Percentiles rank a stretch among this genome's conserved stretches.
These are phyloP conservation scores for Astrothelium subdiscretum DNA, from an alignment of 495 filamentous ascomycete species.

Conservation along the genomic window DNA sequence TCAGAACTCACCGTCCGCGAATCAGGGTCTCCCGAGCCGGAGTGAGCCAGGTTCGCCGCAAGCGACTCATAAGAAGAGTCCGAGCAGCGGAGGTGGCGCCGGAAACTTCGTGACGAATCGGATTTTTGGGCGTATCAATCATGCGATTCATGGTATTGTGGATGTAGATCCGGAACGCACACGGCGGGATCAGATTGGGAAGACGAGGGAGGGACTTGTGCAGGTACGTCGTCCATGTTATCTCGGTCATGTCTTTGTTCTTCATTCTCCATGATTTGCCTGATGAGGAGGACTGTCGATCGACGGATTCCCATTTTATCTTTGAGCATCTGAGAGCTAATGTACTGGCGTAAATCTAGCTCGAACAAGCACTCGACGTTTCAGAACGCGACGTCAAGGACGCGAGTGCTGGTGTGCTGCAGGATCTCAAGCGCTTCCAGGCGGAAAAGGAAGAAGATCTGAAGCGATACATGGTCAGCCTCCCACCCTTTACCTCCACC, in stretches of 20 bases:
- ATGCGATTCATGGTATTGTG: constrained; percentile 90
- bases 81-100: constrained; percentile 29
- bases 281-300: no score
- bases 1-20: constrained; percentile 46
- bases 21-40: constrained; percentile 28
- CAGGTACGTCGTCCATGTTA: constrained; percentile 35
- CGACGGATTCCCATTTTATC: no score
- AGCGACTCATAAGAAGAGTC: constrained; percentile 53
- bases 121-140: constrained; percentile 88
- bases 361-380: constrained; percentile 80
- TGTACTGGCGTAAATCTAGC: constrained; percentile 28
- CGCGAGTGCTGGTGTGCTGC: constrained; percentile 71
- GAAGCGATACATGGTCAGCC: constrained; percentile 83
- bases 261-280: neutral
- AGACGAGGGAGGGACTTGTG: constrained; percentile 65
- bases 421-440: constrained; percentile 87
- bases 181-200: constrained; percentile 83
- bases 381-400: constrained; percentile 85
- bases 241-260: neutral
- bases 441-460: constrained; percentile 89
- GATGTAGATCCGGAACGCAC: constrained; percentile 92
- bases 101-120: constrained; percentile 79
- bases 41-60: constrained; percentile 28
- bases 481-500: no score
- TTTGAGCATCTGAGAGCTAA: neutral